Evolutionary conservation across 371 early-diverging fungal genomes (phyloP).

Genomic region (Mucor indicus): DNA sequence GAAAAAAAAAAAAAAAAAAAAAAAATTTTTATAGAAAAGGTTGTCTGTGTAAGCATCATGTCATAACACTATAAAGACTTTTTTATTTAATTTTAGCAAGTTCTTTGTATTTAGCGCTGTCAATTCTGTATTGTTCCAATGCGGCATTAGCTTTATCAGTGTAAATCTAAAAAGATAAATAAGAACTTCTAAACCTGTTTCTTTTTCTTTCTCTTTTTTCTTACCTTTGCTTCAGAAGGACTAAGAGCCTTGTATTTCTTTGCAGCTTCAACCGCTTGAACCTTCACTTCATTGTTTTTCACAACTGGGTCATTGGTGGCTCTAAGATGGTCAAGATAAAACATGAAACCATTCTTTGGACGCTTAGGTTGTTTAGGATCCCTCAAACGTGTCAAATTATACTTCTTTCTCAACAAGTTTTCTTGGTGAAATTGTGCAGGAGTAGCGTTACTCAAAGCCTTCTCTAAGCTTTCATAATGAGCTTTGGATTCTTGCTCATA

Average conservation of each 20-base stretch:
- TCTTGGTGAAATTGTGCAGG: constrained; percentile 49
- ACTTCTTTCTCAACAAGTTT: constrained; percentile 46
- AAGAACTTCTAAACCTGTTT: neutral
- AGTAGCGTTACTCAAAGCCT: constrained; percentile 42
- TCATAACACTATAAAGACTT: no score
- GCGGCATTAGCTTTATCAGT: neutral
- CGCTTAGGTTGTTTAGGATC: constrained; percentile 66
- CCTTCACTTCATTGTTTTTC: neutral
- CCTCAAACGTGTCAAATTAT: constrained; percentile 44
- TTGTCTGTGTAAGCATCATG: no score
- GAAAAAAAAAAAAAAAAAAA: constrained; percentile 7
- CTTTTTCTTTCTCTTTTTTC: neutral
- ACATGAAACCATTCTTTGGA: constrained; percentile 43
- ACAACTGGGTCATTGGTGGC: neutral
- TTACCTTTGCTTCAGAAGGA: constrained; percentile 1
- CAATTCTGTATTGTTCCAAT: neutral
- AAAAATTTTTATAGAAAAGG: no score
- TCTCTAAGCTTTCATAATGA: constrained; percentile 26
- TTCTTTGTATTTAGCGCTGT: neutral
- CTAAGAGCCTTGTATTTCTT: constrained; percentile 6
- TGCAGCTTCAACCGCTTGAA: neutral
- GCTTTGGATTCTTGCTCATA: constrained; percentile 23
- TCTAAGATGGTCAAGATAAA: constrained; percentile 30
- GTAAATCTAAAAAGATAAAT: neutral
- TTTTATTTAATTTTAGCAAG: neutral